Conservation (phyloP, 495 filamentous ascomycete genomes). For the Tuber microsphaerosporum region DNA sequence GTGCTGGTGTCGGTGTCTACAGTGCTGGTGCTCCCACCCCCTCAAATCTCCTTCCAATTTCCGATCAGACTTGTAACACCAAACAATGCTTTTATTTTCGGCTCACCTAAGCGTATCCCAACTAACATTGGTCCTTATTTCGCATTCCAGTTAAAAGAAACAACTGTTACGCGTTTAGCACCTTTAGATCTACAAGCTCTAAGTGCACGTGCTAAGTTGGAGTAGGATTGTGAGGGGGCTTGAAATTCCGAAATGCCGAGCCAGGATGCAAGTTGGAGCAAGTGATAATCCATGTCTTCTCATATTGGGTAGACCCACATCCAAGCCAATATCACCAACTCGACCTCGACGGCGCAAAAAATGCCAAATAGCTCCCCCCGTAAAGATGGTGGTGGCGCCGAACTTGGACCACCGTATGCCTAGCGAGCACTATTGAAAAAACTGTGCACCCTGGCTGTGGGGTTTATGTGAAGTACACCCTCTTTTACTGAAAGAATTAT, state of each 20-base stretch:
- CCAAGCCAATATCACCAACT: no score
- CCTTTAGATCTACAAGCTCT: not conserved
- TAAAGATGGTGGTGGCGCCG: no score
- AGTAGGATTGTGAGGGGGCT: no score
- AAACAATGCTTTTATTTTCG: not conserved
- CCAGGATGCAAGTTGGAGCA: not conserved
- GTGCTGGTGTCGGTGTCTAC: not conserved
- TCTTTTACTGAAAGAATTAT: no score
- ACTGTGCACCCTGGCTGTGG: no score
- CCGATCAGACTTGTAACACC: not conserved
- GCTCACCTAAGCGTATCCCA: not conserved
- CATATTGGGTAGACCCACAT: no score
- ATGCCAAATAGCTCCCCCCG: no score
- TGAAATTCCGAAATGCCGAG: no score
- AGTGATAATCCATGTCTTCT: slow-evolving; percentile 2
- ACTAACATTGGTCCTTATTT: not conserved
- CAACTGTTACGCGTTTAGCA: not conserved
- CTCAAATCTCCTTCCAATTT: not conserved
- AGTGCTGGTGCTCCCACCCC: not conserved
- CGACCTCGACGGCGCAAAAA: no score
- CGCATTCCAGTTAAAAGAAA: not conserved
- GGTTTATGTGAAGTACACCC: no score
- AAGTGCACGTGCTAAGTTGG: not conserved
- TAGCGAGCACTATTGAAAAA: no score
- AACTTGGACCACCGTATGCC: no score